Conservation (phyloP, 192 early-diverging fungal species). For the Gaertneriomyces sp. region DNA sequence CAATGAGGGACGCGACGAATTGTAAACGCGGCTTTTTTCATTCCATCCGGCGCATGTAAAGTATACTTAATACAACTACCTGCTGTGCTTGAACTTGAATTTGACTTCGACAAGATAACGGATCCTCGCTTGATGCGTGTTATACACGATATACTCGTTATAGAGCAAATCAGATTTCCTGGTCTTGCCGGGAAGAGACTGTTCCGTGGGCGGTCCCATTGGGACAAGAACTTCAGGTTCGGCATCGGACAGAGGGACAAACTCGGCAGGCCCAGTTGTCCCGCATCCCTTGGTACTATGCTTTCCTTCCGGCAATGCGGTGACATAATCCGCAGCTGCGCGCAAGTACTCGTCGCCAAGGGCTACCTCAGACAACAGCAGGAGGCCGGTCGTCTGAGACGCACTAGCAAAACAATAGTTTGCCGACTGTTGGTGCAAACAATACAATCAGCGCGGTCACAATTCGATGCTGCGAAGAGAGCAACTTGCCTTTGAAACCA, state of each 20-base stretch:
- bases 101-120: conserved; percentile 45
- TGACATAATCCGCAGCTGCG: conserved; percentile 28
- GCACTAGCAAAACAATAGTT: conserved; percentile 57
- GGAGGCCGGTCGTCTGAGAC: conserved; percentile 44
- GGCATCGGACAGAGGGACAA: conserved; percentile 40
- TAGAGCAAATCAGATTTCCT: conserved; percentile 54
- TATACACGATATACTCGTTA: conserved; percentile 80
- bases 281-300: conserved; percentile 41
- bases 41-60: too few species aligned
- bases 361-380: conserved; percentile 75
- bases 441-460: not conserved
- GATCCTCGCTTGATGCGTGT: conserved; percentile 63
- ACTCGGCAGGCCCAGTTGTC: conserved; percentile 47
- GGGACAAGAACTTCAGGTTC: conserved; percentile 41
- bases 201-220: conserved; percentile 20
- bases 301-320: conserved; percentile 51
- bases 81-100: conserved; percentile 8
- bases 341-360: conserved; percentile 43
- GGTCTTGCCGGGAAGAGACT: conserved; percentile 24
- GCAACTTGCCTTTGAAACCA: conserved; percentile 30
- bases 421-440: conserved; percentile 56
- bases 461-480: not conserved
- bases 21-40: too few species aligned
- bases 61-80: too few species aligned
- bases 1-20: not conserved